A percentile compares a stretch with the other conserved stretches of the same genome.
Evolutionary conservation across 2,329 filamentous ascomycete species (phyloP).

Genomic region (Neonectria faginata): DNA sequence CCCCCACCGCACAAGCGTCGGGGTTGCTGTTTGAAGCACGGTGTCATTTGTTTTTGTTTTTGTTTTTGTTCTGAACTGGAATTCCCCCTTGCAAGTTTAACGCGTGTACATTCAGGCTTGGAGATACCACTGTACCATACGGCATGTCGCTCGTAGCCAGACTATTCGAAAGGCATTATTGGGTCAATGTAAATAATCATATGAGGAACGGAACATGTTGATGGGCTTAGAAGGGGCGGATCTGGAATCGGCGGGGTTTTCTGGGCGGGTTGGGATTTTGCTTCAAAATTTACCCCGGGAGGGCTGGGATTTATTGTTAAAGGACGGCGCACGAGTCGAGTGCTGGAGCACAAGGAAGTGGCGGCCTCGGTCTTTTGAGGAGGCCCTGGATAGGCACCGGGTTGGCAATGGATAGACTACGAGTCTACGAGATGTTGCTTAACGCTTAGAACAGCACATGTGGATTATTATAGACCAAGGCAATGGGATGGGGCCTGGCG

Average conservation of each 20-base stretch:
- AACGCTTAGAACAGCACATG: background rate
- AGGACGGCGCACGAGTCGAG: slow-evolving; percentile 1
- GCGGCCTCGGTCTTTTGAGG: background rate
- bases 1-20: slow-evolving; percentile 40
- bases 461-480: background rate
- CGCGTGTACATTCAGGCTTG: slow-evolving; percentile 32
- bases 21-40: slow-evolving; percentile 46
- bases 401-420: background rate
- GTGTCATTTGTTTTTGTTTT: slow-evolving; percentile 4
- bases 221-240: slow-evolving; percentile 26
- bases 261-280: slow-evolving; percentile 12
- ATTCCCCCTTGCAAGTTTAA: slow-evolving; percentile 33
- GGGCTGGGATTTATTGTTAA: slow-evolving; percentile 13
- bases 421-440: background rate
- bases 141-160: slow-evolving; percentile 26
- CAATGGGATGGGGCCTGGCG: background rate
- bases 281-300: slow-evolving; percentile 11
- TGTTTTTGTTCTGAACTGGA: slow-evolving; percentile 33
- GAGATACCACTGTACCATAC: slow-evolving; percentile 45
- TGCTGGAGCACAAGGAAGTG: background rate
- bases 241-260: slow-evolving; percentile 14
- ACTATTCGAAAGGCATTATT: slow-evolving; percentile 26
- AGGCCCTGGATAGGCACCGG: background rate
- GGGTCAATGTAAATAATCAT: slow-evolving; percentile 32
- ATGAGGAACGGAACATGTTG: slow-evolving; percentile 15